Evolutionary conservation across 129 eudicot genomes (phyloP), one percentile per base, ranked within the genome.

Genomic region (Helichrysum umbraculigerum): DNA sequence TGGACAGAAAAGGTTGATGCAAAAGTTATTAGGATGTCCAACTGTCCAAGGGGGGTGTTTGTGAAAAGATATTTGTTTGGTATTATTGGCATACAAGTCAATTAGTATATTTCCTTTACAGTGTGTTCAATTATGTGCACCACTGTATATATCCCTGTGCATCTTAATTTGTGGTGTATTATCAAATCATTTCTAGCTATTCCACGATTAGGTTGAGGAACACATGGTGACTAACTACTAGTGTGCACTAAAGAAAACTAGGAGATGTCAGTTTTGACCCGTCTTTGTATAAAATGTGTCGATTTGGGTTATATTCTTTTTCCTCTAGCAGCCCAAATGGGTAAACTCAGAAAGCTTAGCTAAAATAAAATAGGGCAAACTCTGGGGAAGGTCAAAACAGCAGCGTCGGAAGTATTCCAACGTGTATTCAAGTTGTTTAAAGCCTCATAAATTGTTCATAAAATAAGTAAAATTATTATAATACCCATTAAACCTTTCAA

Each of bases 11-110:
- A n/a, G 58, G 42, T 22, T 70, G 60, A 72, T 57, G 66, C 66
- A 76, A 75, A 64, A 63, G 34, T 17, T 75, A 4, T 54, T 30
- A 75, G 54, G 37, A 65, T 33, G 52, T 64, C 65, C 39, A 52
- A 37, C n/a, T n/a, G n/a, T n/a, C n/a, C n/a, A n/a, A n/a, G 59
- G 60, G 42, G 68, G 79, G 64, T 39, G 33, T 58, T 58, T 77
- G 22, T 28, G 16, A 59, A 35, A 66, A 35, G 42, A 47, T 47
- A 29, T 20, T 3, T 44, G 51, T 59, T 28, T 41, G 5, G 59
- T 29, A 39, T 54, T 39, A 29, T 70, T 59, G 70, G 20, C 50
- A 68, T 77, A 30, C 33, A 77, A 39, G 17, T 77, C 69, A 30
- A 56, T 56, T 69, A 52, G 64, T 52, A 42, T 54, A 51, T 66